Base-by-base conservation (phyloP, 2,329 filamentous ascomycete species). In the Ophiostoma novo-ulmi region DNA sequence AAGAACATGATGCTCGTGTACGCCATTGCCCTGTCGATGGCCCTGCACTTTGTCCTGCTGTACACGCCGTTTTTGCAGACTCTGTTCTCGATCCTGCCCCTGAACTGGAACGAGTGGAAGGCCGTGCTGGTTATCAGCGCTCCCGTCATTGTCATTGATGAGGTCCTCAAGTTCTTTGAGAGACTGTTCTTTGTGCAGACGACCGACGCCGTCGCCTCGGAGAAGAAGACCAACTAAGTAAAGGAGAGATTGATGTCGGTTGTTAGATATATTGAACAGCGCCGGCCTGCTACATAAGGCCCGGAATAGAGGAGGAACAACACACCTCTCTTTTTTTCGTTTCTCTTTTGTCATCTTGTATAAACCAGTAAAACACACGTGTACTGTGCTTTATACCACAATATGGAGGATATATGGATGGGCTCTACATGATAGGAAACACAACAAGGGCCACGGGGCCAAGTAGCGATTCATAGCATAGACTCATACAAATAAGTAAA, bases 1-100 rank as follows among this genome's bases (percentile, higher is more conserved):
- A 88, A 94, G 78, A 99, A 99, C 83, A 95, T 97, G 90, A 95
- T 97, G 86, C 89, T 99, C 22, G 92, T 99, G 70, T 97, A 97
- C 77, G 96, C 95, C 73, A 97, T 99, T 78, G 85, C 87, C 13
- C 83, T 99, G 73, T 97, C 92, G 55, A 99, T 99, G 95, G 88
- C 88, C 0, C 85, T 99, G 71, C 95, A 99, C 84, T 97, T 98
- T 80, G 92, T 89, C 35, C 89, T 99, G 68, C 85, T 99, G 52
- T 99, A 99, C 81, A 91, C 90, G 2, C 95, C 96, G 0, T 88
- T 97, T 81, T 82, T 99, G 72, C 94, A 97, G 81, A 84, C 83
- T 8, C 82, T 99, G 72, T 99, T 99, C 83, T 92, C 91, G 52
- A 98, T 99, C 74, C 81, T 97, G 73, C 94, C 95, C 11, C 81